Conservation (phyloP, 2,329 filamentous ascomycete genomes). For the Endothia cerciana region DNA sequence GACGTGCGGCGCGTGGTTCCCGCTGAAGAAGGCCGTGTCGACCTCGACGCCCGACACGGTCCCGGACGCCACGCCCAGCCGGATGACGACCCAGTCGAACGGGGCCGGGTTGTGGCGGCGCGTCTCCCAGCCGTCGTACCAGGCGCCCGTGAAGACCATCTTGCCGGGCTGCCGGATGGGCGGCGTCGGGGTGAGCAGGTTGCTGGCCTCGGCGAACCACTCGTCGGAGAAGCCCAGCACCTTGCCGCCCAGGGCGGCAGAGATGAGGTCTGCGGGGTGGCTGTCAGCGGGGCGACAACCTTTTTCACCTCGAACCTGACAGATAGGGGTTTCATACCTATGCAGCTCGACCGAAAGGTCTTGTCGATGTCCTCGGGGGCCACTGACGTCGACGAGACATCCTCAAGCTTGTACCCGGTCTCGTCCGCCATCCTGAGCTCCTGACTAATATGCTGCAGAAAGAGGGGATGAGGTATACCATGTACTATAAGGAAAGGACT, state of each 20-base stretch:
- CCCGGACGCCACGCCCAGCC: conserved; percentile 71
- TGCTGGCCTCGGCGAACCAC: conserved; percentile 69
- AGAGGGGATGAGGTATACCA: neutral
- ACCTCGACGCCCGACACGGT: conserved; percentile 76
- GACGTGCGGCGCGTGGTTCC: conserved; percentile 80
- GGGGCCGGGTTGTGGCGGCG: conserved; percentile 65
- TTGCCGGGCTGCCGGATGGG: conserved; percentile 67
- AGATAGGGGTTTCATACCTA: conserved; percentile 60
- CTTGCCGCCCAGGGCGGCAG: conserved; percentile 53
- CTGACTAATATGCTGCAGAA: neutral
- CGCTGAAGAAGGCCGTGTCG: conserved; percentile 80
- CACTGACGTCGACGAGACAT: conserved; percentile 53
- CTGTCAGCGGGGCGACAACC: neutral
- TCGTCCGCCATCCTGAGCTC: conserved; percentile 43
- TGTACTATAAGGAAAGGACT: too few species aligned
- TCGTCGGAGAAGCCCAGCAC: conserved; percentile 69
- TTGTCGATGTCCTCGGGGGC: conserved; percentile 60
- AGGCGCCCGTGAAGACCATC: conserved; percentile 71
- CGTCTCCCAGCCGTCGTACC: conserved; percentile 75
- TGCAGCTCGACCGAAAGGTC: conserved; percentile 64
- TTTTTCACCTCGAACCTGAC: too few species aligned
- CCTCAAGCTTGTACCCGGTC: conserved; percentile 59
- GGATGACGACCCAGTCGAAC: conserved; percentile 70
- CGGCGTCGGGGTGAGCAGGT: conserved; percentile 65
- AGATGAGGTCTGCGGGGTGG: conserved; percentile 24